Evolutionary conservation across 2,329 filamentous ascomycete genomes (phyloP).

Genomic region (Exserohilum turcica): DNA sequence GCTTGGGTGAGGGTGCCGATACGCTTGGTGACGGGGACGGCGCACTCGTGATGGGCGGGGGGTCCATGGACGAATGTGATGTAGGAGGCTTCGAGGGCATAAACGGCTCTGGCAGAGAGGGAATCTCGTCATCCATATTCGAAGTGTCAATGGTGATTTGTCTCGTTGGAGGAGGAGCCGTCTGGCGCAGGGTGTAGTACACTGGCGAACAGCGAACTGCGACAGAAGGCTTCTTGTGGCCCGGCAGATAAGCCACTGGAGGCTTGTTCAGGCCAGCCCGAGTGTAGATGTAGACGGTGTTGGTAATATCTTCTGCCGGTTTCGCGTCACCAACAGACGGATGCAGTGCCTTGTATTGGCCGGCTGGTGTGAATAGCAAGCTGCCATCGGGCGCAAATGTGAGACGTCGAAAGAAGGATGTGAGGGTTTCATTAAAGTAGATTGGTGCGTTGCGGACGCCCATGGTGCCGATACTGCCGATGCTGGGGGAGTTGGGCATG

Average conservation of each 20-base stretch:
- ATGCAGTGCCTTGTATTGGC: conserved; percentile 87
- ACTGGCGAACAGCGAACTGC: conserved; percentile 93
- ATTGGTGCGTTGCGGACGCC: conserved; percentile 80
- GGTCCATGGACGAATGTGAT: conserved; percentile 76
- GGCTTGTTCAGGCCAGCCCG: conserved; percentile 95
- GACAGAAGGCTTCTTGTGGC: conserved; percentile 97
- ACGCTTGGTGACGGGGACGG: conserved; percentile 56
- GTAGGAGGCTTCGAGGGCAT: conserved; percentile 61
- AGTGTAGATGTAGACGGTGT: conserved; percentile 98
- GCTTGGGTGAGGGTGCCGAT: conserved; percentile 59
- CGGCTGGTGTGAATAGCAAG: conserved; percentile 89
- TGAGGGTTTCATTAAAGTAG: conserved; percentile 95
- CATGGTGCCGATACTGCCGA: conserved; percentile 56
- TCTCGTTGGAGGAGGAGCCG: conserved; percentile 70
- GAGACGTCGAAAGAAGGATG: conserved; percentile 92
- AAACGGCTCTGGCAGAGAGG: conserved; percentile 81
- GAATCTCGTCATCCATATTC: conserved; percentile 81
- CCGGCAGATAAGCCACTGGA: conserved; percentile 90
- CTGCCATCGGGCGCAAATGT: conserved; percentile 96
- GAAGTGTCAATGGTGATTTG: conserved; percentile 96
- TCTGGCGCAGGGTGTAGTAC: conserved; percentile 78
- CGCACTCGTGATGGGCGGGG: conserved; percentile 68
- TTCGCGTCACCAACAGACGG: conserved; percentile 70
- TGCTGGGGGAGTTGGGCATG: conserved; percentile 90
- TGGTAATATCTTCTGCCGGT: conserved; percentile 82